Evolutionary conservation across 2,329 filamentous ascomycete genomes (phyloP), one percentile per base, ranked within the genome.

Genomic region (Lasiodiplodia citricola): DNA sequence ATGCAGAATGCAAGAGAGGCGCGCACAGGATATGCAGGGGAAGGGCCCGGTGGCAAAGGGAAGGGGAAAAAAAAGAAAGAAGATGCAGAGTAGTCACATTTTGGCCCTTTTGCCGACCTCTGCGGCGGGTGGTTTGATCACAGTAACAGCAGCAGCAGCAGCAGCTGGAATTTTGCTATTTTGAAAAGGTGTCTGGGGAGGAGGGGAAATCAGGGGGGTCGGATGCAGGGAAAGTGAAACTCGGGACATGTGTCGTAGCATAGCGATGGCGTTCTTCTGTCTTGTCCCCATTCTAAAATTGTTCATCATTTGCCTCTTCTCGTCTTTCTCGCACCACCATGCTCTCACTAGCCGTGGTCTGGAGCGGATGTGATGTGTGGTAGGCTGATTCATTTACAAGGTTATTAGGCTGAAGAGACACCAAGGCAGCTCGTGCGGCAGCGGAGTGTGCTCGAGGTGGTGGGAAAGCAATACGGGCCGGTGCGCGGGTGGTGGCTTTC

Each of bases 11-110:
- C 31, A 7, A 35, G 31, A 58, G 21, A 47, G 68, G 28, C 38
- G 50, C 31, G 31, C 31, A 35, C 31, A 35, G 31, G 31, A 35
- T 35, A 76, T 76, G 76, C 25, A 62, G 57, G 23, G 35, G 35
- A 18, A 38, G 56, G 37, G 3, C 44, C 5, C 44, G 44, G 44
- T 44, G 14, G 44, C 44, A 52, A 21, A 52, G 50, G 18, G n/a
- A 37, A 28, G 6, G 25, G 25, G 23, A 25, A 41, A 41, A 14
- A 16, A 41, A 54, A 54, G 16, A 25, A 41, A 2, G 1, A 41
- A 41, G 38, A 13, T 14, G 38, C 14, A 14, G 13, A 41, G 38
- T 41, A 16, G 38, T 16, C 38, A 41, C 14, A 16, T 16, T 41
- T 16, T 41, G 11, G 38, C 38, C 14, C 38, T 41, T 41, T 41